phyloP scores from a whole-genome alignment of 2,329 filamentous ascomycete genomes.

The Phyllosticta citribraziliensis region DNA sequence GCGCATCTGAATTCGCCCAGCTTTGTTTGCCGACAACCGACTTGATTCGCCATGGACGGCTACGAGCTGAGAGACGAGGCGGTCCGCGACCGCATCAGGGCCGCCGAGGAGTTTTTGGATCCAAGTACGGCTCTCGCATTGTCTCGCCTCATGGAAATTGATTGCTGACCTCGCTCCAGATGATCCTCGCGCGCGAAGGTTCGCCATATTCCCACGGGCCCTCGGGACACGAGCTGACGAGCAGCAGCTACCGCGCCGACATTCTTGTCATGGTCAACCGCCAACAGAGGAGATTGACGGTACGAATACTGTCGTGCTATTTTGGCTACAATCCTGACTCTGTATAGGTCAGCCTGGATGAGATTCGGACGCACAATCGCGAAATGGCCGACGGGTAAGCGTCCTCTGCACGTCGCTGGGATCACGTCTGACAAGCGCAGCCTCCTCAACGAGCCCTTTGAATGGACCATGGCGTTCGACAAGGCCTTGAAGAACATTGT shows the following conservation, averaged over 20 bases:
- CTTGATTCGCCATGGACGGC: conserved; percentile 50
- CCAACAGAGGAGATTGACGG: conserved; percentile 47
- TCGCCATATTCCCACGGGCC: conserved; percentile 10
- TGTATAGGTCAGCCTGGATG: conserved; percentile 55
- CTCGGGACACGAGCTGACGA: background rate
- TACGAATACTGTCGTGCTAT: conserved; percentile 19
- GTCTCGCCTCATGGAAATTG: background rate
- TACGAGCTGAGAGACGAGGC: conserved; percentile 75
- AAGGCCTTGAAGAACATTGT: conserved; percentile 82
- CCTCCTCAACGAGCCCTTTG: conserved; percentile 77
- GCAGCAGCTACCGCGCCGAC: conserved; percentile 73
- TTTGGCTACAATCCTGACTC: conserved; percentile 3
- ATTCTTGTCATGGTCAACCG: conserved; percentile 68
- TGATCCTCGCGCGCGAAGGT: conserved; percentile 49
- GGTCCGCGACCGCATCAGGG: conserved; percentile 70
- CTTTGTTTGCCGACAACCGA: background rate
- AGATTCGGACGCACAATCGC: conserved; percentile 76
- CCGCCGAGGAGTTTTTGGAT: conserved; percentile 88
- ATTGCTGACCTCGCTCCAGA: conserved; percentile 30
- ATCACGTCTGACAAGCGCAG: conserved; percentile 31
- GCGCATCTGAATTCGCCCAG: no score
- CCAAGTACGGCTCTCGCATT: conserved; percentile 53
- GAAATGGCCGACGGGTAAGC: conserved; percentile 62
- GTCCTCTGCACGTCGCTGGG: background rate
- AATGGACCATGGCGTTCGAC: conserved; percentile 81